These are phyloP conservation scores for Vitis labrusca DNA, from an alignment of 164 flowering plant genomes.

Conservation along the genomic window DNA sequence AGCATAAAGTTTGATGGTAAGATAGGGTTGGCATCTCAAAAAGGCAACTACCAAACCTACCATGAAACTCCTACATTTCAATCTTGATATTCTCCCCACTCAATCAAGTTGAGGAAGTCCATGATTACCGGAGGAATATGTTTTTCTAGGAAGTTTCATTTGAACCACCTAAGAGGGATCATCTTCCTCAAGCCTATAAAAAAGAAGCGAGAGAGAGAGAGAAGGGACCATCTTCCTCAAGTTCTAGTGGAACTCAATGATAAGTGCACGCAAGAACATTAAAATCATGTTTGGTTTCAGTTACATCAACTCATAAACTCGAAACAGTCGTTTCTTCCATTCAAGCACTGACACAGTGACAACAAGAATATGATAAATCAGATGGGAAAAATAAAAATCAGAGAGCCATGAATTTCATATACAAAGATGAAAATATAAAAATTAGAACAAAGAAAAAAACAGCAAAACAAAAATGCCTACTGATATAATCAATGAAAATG, in stretches of 20 bases:
- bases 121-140: not conserved
- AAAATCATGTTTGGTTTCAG: not conserved
- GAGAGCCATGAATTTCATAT: too few relatives aligned
- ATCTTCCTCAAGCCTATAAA: too few relatives aligned
- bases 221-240: not conserved
- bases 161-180: not conserved
- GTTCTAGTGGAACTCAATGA: not conserved
- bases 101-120: not conserved
- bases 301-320: not conserved
- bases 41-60: not conserved
- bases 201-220: too few relatives aligned
- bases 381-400: not conserved
- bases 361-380: not conserved
- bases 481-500: too few relatives aligned
- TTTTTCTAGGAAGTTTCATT: not conserved
- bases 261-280: not conserved
- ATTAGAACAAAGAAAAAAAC: too few relatives aligned
- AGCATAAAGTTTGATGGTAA: not conserved
- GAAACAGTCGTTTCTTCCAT: not conserved
- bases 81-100: constrained; percentile 1
- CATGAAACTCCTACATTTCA: not conserved
- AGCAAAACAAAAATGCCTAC: too few relatives aligned
- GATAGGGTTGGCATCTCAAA: not conserved
- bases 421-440: too few relatives aligned
- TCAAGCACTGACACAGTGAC: not conserved